These are phyloP conservation scores for Protomyces arabidopsidicola DNA, from an alignment of 1,139 yeast genomes.

Conservation along the genomic window DNA sequence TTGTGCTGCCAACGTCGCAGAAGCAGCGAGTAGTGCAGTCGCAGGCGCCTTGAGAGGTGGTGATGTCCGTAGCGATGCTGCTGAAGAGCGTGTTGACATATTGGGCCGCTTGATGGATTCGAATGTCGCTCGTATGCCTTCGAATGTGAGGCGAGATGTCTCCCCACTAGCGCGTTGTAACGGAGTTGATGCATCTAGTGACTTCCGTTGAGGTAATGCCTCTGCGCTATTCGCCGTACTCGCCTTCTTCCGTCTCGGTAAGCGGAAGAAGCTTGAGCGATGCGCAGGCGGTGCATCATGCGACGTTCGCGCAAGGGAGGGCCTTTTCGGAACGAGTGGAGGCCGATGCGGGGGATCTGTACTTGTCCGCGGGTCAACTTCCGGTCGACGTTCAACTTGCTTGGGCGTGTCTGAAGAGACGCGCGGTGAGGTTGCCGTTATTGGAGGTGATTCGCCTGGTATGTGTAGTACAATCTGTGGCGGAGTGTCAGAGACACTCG, in stretches of 20 bases:
- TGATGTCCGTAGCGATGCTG: neutral
- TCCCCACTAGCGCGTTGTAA: conserved; percentile 4
- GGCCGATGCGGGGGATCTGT: neutral
- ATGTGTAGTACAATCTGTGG: neutral
- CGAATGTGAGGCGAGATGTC: conserved; percentile 2
- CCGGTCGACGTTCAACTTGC: too few species aligned
- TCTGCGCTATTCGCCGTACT: neutral
- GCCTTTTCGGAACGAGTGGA: neutral
- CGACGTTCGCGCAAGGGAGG: neutral
- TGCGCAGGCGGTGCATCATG: neutral
- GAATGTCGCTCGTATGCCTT: conserved; percentile 15
- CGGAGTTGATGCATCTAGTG: neutral
- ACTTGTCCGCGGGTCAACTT: too few species aligned
- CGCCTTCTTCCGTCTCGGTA: conserved; percentile 18
- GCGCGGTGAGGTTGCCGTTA: neutral
- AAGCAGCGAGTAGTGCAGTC: conserved; percentile 10
- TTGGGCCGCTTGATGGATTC: conserved; percentile 14
- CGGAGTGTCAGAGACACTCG: neutral
- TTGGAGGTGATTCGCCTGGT: neutral
- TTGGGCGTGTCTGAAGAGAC: too few species aligned
- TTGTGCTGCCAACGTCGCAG: conserved; percentile 12
- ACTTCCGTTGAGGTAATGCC: neutral
- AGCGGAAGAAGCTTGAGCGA: conserved; percentile 12
- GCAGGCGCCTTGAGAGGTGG: neutral
- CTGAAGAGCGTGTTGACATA: conserved; percentile 6